Evolutionary conservation across 257 asterid species (phyloP).

Genomic region (Cinchona pubescens): DNA sequence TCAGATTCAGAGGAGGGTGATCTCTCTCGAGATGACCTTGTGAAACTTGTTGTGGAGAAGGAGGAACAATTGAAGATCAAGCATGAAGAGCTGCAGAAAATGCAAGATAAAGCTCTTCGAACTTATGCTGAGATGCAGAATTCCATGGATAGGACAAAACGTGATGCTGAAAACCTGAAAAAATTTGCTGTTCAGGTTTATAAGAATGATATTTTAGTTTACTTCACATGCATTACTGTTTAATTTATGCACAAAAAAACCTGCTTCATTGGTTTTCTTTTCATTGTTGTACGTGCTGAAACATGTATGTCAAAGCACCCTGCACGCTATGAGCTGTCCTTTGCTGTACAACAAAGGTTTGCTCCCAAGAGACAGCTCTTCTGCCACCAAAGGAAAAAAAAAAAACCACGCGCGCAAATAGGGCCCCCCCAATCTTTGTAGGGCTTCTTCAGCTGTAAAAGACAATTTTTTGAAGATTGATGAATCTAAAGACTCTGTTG

Average conservation of each 20-base stretch:
- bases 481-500: conserved; percentile 54
- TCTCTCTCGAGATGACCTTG: conserved; percentile 65
- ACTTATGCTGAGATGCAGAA: conserved; percentile 81
- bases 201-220: conserved; percentile 3
- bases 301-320: neutral
- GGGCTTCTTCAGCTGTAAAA: conserved; percentile 89
- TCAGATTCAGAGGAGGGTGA: conserved; percentile 56
- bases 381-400: neutral
- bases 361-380: neutral
- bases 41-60: conserved; percentile 68
- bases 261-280: neutral
- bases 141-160: conserved; percentile 65
- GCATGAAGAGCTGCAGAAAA: conserved; percentile 51
- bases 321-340: neutral
- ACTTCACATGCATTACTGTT: neutral
- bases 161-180: conserved; percentile 80
- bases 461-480: conserved; percentile 72
- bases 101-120: conserved; percentile 74
- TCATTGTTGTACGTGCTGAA: neutral
- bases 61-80: conserved; percentile 50
- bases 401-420: too few species aligned
- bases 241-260: neutral
- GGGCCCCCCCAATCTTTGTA: conserved; percentile 69
- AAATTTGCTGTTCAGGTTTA: conserved; percentile 80
- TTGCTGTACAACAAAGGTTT: neutral